Evolutionary conservation across 2,329 filamentous ascomycete genomes (phyloP).

Genomic region (Penicillium sp.): DNA sequence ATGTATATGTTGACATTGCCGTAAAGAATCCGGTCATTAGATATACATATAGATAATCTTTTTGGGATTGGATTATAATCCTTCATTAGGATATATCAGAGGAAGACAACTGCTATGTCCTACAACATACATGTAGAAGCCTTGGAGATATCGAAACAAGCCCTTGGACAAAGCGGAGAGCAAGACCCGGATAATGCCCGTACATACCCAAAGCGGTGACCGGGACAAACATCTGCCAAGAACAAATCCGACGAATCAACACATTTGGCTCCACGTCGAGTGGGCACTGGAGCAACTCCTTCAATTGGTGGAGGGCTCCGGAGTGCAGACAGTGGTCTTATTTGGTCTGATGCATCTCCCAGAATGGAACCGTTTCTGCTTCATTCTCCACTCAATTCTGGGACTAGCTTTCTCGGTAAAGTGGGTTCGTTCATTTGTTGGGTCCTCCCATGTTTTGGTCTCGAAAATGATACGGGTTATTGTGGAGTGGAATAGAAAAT

Average conservation of each 20-base stretch:
- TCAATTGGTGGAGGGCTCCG: background rate
- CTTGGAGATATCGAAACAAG: background rate
- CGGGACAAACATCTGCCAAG: background rate
- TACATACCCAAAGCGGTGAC: slow-evolving; percentile 1
- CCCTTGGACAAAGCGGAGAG: background rate
- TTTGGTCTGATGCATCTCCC: slow-evolving; percentile 1
- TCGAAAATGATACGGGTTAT: slow-evolving; percentile 1
- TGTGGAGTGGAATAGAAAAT: background rate
- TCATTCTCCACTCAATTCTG: background rate
- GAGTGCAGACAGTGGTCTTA: background rate
- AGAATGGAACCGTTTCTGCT: background rate
- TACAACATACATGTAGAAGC: too few species aligned
- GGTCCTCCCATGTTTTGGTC: background rate
- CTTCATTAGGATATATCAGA: background rate
- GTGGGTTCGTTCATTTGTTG: background rate
- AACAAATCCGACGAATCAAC: background rate
- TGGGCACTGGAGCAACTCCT: background rate
- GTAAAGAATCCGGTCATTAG: too few species aligned
- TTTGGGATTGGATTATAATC: background rate
- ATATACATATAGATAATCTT: background rate
- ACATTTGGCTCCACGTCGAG: background rate
- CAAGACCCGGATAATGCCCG: background rate
- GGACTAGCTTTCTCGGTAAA: slow-evolving; percentile 1
- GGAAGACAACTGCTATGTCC: background rate
- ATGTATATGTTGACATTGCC: background rate